Evolutionary conservation across 345 rosid genomes (phyloP).

Genomic region (Gossypium mustelinum): DNA sequence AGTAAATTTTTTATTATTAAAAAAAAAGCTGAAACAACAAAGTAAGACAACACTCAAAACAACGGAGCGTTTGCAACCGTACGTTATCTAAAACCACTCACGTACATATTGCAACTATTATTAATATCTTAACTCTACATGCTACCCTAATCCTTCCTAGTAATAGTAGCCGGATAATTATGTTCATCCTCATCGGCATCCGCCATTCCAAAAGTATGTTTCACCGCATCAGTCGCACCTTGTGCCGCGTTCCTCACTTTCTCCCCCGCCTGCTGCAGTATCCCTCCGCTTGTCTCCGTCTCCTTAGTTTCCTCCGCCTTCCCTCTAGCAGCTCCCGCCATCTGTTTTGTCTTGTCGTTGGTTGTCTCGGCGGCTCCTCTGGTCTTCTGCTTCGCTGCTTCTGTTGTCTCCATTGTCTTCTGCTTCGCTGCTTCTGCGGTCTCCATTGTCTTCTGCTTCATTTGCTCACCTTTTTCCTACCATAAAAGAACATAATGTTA

Average conservation of each 20-base stretch:
- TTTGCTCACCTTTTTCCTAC: slow-evolving; percentile 33
- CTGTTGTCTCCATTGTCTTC: slow-evolving; percentile 26
- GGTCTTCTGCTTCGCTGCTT: slow-evolving; percentile 25
- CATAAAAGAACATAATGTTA: no score
- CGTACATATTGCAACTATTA: neutral
- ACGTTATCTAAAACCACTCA: neutral
- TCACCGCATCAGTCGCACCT: slow-evolving; percentile 54
- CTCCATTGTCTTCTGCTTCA: slow-evolving; percentile 27
- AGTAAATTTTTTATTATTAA: no score
- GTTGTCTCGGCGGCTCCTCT: slow-evolving; percentile 19
- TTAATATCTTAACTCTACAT: neutral
- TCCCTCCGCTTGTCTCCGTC: slow-evolving; percentile 48
- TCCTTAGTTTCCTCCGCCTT: slow-evolving; percentile 37
- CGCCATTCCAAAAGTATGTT: slow-evolving; percentile 50
- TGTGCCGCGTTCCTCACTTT: slow-evolving; percentile 54
- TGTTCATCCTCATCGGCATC: slow-evolving; percentile 26
- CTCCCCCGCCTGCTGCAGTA: slow-evolving; percentile 51
- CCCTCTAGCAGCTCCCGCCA: slow-evolving; percentile 29
- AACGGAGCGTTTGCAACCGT: no score
- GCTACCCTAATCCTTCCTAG: neutral
- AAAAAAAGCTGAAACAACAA: no score
- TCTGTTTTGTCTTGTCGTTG: slow-evolving; percentile 5
- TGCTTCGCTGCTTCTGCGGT: slow-evolving; percentile 28
- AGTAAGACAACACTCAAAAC: no score
- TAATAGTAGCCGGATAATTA: neutral